A percentile compares a stretch with the other conserved stretches of the same genome.
Conservation (phyloP, 768 basidiomycete species). For the Gelatoporia subvermispora region DNA sequence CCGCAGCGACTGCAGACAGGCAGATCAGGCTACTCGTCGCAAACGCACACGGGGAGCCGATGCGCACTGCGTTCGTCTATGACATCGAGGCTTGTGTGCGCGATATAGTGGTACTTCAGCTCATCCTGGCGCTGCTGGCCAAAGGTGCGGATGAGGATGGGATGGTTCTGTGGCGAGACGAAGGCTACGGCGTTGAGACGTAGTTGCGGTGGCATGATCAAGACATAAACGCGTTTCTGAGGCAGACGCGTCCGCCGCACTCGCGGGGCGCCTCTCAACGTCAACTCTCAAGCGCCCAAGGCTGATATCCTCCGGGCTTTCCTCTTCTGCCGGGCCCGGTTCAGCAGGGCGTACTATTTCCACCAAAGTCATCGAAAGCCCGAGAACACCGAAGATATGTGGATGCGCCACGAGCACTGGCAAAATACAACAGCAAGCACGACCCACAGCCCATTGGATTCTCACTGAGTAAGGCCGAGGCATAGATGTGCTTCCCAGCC, state of each 20-base stretch:
- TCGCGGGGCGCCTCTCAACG: no score
- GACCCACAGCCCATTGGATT: no score
- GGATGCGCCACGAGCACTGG: no score
- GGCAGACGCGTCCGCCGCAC: not conserved
- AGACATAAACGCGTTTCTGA: not conserved
- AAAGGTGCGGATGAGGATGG: conserved; percentile 74
- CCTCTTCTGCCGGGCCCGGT: no score
- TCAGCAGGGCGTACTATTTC: no score
- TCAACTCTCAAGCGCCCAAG: no score
- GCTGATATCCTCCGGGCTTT: no score
- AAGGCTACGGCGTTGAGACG: conserved; percentile 81
- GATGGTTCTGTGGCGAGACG: conserved; percentile 80
- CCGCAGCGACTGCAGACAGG: conserved; percentile 27
- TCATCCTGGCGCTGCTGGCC: conserved; percentile 49
- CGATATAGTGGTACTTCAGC: conserved; percentile 87
- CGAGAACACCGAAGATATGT: no score
- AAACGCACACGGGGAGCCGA: conserved; percentile 2
- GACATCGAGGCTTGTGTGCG: conserved; percentile 86
- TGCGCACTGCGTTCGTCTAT: conserved; percentile 87
- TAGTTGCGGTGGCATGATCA: conserved; percentile 58
- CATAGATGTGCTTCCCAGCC: no score
- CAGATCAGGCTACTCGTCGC: not conserved
- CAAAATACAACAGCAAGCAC: no score
- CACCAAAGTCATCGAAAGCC: no score
- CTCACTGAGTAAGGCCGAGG: no score